Conservation (phyloP, 106 monocot genomes). For the Gastrodia elata region DNA sequence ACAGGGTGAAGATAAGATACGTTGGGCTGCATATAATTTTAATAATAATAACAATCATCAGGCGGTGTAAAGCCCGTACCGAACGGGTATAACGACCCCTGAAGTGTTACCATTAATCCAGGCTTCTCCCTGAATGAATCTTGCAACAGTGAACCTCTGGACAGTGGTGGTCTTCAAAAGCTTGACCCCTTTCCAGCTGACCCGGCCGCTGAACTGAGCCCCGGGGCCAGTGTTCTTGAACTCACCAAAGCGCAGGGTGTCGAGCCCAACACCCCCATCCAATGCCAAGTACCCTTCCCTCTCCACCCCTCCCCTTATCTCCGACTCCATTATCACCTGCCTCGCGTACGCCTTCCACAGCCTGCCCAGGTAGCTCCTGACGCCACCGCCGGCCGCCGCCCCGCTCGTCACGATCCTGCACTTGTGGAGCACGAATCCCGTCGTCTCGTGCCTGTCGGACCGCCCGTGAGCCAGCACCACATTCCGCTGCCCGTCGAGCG, state of each 20-base stretch:
- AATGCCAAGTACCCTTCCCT: conserved; percentile 19
- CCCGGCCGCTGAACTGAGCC: conserved; percentile 11
- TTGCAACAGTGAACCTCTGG: conserved; percentile 19
- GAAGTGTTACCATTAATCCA: conserved; percentile 12
- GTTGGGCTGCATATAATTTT: too few species aligned
- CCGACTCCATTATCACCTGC: conserved; percentile 24
- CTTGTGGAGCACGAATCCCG: conserved; percentile 24
- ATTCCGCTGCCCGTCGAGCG: conserved; percentile 15
- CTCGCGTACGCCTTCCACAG: conserved; percentile 32
- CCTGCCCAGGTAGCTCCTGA: conserved; percentile 24
- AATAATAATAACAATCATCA: not conserved
- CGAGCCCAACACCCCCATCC: conserved; percentile 20
- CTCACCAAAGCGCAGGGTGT: conserved; percentile 24
- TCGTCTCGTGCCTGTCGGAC: conserved; percentile 26
- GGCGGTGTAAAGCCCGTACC: not conserved
- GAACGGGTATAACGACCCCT: not conserved
- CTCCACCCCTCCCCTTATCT: conserved; percentile 19
- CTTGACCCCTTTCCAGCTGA: conserved; percentile 25
- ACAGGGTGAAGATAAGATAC: too few species aligned
- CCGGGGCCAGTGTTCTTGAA: conserved; percentile 20
- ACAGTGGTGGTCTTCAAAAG: conserved; percentile 3
- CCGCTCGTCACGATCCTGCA: conserved; percentile 16
- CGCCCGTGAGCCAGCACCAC: conserved; percentile 26
- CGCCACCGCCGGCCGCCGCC: not conserved
- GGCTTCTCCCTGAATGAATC: conserved; percentile 16